Base-by-base conservation (phyloP, 768 basidiomycete species). In the Tubosaeta sp. region DNA sequence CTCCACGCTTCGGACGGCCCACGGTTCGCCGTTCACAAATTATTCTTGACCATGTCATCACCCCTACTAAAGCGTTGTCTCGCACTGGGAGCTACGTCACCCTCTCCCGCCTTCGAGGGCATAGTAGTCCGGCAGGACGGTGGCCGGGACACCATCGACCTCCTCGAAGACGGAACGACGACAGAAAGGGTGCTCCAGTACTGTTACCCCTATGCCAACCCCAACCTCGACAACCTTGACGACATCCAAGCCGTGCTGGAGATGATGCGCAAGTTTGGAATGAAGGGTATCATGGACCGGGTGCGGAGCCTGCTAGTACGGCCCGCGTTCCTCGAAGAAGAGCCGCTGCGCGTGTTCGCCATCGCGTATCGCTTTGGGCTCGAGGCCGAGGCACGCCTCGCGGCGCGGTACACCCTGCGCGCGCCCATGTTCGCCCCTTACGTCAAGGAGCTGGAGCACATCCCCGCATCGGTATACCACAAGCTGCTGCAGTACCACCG, bases 1-100 rank as follows among this genome's bases (percentile, higher is more conserved):
- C 63, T 80, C 33, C 70, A 71, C 34, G 72, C 76, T 8, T 59
- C 66, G 2, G 77, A 81, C 50, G 71, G 68, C 9, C 68, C 71
- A 3, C 57, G 68, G 9, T 80, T 81, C 58, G 73, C 71, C 32
- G 66, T 80, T 33, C 72, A 75, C 59, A 74, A 70, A 42, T 53
- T 73, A 41, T 70, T 75, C 33, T 57, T 82, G 34, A 67, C 69
- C 33, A 72, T 65, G 52, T 72, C 74, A 5, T 79, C 75, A 12
- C 59, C 72, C 2, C 64, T 79, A 16, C 71, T 79, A 46, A 68
- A 68, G 48, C 67, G 68, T 29, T 62, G 52, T 43, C 55, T 68
- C n/a, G 37, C 47, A 5, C 32, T 62, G 19, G 66, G 64, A 22
- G 59, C 65, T 0, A 48, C 68, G 17, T 70, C 67, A 3, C 68